phyloP scores from a whole-genome alignment of 176 grass and related monocot species.

The Aegilops sharonensis region DNA sequence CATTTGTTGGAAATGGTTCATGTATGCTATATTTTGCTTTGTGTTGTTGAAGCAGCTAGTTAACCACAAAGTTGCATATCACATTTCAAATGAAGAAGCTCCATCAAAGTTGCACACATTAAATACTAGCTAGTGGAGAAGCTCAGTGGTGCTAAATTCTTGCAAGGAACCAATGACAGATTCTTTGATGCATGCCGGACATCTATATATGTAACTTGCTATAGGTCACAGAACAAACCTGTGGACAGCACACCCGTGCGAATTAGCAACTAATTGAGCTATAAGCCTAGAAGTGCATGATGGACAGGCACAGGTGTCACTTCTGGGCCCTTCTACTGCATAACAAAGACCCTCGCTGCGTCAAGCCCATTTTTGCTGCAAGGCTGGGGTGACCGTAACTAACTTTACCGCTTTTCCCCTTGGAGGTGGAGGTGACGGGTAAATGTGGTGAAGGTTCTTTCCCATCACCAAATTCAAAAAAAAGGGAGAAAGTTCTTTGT shows the following conservation, averaged over 20 bases:
- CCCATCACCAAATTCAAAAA: no score
- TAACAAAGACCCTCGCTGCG: neutral
- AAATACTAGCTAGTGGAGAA: no score
- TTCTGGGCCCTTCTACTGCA: neutral
- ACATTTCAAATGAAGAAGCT: no score
- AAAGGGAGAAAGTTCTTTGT: neutral
- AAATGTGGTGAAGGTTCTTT: neutral
- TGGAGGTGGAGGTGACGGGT: neutral
- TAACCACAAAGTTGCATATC: no score
- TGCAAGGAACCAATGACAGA: neutral
- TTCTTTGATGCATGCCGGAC: neutral
- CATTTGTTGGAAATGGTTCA: neutral
- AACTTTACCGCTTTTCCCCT: neutral
- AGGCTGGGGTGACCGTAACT: neutral
- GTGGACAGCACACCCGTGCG: neutral
- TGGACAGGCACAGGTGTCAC: neutral
- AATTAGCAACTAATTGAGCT: constrained; percentile 18
- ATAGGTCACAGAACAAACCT: neutral
- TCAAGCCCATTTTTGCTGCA: neutral
- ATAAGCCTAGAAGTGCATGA: neutral
- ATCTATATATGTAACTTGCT: neutral
- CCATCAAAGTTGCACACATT: no score
- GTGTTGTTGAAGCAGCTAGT: neutral
- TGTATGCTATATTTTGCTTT: neutral
- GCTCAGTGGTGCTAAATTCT: no score